Percentiles rank a stretch among this genome's conserved stretches.
Evolutionary conservation across 768 basidiomycete genomes (phyloP).

Genomic region (Nidularia sp.): DNA sequence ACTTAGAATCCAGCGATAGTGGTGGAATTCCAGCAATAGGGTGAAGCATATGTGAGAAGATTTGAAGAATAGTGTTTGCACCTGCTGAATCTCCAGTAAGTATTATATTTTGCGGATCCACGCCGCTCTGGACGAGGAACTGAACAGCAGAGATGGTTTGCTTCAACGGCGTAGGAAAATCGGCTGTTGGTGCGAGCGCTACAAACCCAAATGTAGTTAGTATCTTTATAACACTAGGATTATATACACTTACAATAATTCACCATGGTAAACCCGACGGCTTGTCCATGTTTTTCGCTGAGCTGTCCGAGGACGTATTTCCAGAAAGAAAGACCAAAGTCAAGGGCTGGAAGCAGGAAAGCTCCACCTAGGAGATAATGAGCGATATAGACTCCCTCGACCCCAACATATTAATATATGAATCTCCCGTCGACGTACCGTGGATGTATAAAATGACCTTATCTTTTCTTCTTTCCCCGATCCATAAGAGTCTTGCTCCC

Average conservation of each 20-base stretch:
- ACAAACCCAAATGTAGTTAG: neutral
- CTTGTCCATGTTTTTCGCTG: constrained; percentile 10
- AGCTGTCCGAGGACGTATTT: constrained; percentile 19
- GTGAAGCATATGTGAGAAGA: constrained; percentile 26
- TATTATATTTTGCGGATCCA: neutral
- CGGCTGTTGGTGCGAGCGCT: neutral
- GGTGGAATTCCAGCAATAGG: constrained; percentile 17
- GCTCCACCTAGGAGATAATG: constrained; percentile 22
- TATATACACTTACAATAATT: constrained; percentile 22
- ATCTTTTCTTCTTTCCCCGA: constrained; percentile 22
- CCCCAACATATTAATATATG: neutral
- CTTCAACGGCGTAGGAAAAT: neutral
- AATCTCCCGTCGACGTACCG: constrained; percentile 12
- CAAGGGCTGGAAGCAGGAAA: constrained; percentile 17
- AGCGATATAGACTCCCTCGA: neutral
- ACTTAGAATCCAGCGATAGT: constrained; percentile 11
- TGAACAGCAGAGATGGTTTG: neutral
- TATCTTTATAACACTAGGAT: neutral
- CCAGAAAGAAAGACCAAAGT: constrained; percentile 19
- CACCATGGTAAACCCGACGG: constrained; percentile 23
- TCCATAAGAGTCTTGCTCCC: constrained; percentile 23
- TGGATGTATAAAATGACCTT: constrained; percentile 27
- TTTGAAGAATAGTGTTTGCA: constrained; percentile 22
- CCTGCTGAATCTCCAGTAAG: constrained; percentile 29
- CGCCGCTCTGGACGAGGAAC: neutral